Percentiles rank a stretch among this genome's conserved stretches.
phyloP scores from a whole-genome alignment of 805 yeast species.

The Ogataea zsoltii region DNA sequence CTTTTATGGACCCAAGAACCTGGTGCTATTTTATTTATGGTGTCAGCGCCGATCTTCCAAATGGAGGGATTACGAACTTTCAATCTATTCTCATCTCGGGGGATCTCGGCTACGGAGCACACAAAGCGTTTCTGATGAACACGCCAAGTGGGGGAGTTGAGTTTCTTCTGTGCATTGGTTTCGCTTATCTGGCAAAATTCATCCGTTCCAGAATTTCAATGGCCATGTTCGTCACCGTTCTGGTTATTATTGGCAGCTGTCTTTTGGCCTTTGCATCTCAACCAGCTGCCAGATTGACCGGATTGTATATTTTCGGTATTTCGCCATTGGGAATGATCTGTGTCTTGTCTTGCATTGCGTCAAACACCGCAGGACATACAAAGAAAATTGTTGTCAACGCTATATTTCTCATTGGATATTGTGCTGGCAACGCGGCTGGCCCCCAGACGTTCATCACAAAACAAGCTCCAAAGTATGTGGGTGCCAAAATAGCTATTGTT shows the following conservation, averaged over 20 bases:
- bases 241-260: conserved; percentile 29
- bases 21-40: conserved; percentile 45
- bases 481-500: conserved; percentile 42
- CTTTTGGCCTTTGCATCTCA: conserved; percentile 29
- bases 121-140: conserved; percentile 24
- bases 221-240: conserved; percentile 18
- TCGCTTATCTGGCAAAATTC: conserved; percentile 28
- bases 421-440: conserved; percentile 49
- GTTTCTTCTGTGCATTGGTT: conserved; percentile 34
- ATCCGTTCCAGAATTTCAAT: conserved; percentile 28
- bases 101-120: conserved; percentile 25
- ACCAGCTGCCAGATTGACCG: conserved; percentile 26
- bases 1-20: conserved; percentile 34
- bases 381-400: conserved; percentile 48
- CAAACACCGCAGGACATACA: conserved; percentile 50
- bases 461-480: conserved; percentile 47
- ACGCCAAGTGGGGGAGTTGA: conserved; percentile 33
- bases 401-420: conserved; percentile 36
- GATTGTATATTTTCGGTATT: conserved; percentile 31
- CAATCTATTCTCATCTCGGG: conserved; percentile 38
- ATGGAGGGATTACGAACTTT: conserved; percentile 44
- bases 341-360: conserved; percentile 27
- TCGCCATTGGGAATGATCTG: conserved; percentile 31
- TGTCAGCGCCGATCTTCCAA: conserved; percentile 28
- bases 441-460: conserved; percentile 53